Conservation (phyloP, 1,284 basidiomycete genomes). For the Boletus mariae region DNA sequence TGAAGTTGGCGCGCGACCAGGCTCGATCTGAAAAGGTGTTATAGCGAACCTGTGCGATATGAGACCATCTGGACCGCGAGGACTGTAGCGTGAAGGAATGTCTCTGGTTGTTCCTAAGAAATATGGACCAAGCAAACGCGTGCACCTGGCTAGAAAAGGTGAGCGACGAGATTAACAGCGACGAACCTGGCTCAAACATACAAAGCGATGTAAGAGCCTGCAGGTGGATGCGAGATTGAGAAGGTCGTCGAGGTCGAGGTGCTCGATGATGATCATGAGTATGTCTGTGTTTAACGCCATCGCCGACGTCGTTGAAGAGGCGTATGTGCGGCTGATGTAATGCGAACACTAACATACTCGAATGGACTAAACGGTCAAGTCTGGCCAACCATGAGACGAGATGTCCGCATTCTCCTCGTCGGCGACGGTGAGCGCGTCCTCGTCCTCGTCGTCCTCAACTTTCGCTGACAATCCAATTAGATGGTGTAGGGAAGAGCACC, state of each 20-base stretch:
- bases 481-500: constrained; percentile 92
- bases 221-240: constrained; percentile 46
- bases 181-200: constrained; percentile 32
- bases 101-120: constrained; percentile 47
- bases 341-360: neutral
- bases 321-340: constrained; percentile 7
- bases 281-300: constrained; percentile 49
- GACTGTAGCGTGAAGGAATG: constrained; percentile 51
- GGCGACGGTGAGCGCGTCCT: constrained; percentile 71
- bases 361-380: constrained; percentile 4
- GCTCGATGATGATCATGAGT: constrained; percentile 50
- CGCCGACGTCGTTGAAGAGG: too few relatives aligned
- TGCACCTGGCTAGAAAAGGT: constrained; percentile 43
- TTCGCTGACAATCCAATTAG: constrained; percentile 38
- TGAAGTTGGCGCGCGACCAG: constrained; percentile 52
- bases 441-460: constrained; percentile 3
- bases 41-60: constrained; percentile 48
- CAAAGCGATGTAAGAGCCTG: constrained; percentile 43
- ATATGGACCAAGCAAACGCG: constrained; percentile 57
- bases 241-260: constrained; percentile 46
- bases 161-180: neutral
- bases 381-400: constrained; percentile 64
- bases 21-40: constrained; percentile 50
- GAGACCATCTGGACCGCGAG: constrained; percentile 45
- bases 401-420: constrained; percentile 90